Percentiles rank a stretch among this genome's conserved stretches.
Conservation (phyloP, 2,329 filamentous ascomycete species). For the Paramyrothecium roridum region DNA sequence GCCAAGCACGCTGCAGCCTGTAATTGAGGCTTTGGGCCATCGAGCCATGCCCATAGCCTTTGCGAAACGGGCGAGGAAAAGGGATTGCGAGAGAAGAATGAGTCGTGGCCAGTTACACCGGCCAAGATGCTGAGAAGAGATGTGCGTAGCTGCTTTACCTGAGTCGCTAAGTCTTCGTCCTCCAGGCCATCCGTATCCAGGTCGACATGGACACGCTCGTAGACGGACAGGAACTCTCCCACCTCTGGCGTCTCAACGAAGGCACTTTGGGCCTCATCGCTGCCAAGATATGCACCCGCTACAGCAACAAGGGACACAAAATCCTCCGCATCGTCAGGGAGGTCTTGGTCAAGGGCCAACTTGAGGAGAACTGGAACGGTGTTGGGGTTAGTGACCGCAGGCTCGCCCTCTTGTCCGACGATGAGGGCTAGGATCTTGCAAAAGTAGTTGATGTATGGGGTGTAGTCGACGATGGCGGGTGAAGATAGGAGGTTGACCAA, state of each 20-base stretch:
- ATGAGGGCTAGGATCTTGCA: conserved; percentile 57
- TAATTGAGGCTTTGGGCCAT: conserved; percentile 35
- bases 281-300: conserved; percentile 53
- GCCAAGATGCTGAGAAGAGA: conserved; percentile 50
- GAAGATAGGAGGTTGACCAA: conserved; percentile 48
- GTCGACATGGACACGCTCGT: conserved; percentile 43
- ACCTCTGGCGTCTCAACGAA: conserved; percentile 39
- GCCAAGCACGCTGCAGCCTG: conserved; percentile 58
- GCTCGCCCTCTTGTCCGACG: conserved; percentile 48
- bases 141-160: conserved; percentile 45
- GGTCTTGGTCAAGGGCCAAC: conserved; percentile 39
- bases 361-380: conserved; percentile 48
- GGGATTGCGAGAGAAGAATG: conserved; percentile 39
- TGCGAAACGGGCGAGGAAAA: conserved; percentile 38
- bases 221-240: conserved; percentile 42
- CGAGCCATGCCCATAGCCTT: conserved; percentile 46
- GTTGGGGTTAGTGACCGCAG: conserved; percentile 35
- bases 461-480: conserved; percentile 36
- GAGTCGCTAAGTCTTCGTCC: conserved; percentile 38
- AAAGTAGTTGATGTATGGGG: conserved; percentile 46
- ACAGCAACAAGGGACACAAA: conserved; percentile 50
- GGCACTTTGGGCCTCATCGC: conserved; percentile 46
- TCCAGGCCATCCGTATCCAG: conserved; percentile 37
- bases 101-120: conserved; percentile 48
- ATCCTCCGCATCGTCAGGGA: conserved; percentile 47